Base-by-base conservation (phyloP, 1,284 basidiomycete genomes). In the Cryptococcus maquisensis region DNA sequence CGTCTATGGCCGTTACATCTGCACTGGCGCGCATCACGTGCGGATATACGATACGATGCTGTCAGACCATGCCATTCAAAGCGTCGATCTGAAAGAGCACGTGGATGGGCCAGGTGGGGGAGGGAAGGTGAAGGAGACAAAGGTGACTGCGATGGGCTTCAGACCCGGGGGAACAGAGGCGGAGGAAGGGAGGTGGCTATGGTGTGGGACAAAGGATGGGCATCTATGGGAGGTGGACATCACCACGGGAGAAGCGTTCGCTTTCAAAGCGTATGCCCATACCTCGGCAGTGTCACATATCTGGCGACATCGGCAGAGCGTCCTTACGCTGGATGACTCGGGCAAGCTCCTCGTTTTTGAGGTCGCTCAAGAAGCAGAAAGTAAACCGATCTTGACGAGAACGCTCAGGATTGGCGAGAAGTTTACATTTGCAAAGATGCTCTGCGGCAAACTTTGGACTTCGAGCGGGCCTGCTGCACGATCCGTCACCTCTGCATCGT, bases 121-220 rank as follows among this genome's bases (percentile, higher is more conserved):
- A 18, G 73, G 74, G 57, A 77, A 78, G 39, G 68, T 81, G 35
- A 87, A 86, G 65, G 86, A 90, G 41, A 75, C 83, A 8, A 85
- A 84, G 60, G 79, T 92, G 43, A 86, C 85, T 0, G 82, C 84
- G 18, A 80, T 93, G 74, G 87, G 87, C 67, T 89, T 91, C 71
- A 79, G 86, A 4, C 80, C 84, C 0, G 79, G 81, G 74, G 77
- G 23, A 78, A 82, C 47, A 71, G 65, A 55, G 0, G 68, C 69
- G 21, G 74, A 79, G 43, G 72, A 74, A 47, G 77, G 76, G 2
- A 65, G 80, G 23, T 82, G 83, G 56, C 65, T 92, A 6, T 95
- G 91, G 92, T 77, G 87, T 16, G 93, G 92, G 1, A 90, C 88
- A 39, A 91, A 88, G 75, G 90, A 94, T 28, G 93, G 93, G 0